Percentiles rank a stretch among this genome's conserved stretches.
These are phyloP conservation scores for Vigna mungo DNA, from an alignment of 306 rosid genomes.

Conservation along the genomic window DNA sequence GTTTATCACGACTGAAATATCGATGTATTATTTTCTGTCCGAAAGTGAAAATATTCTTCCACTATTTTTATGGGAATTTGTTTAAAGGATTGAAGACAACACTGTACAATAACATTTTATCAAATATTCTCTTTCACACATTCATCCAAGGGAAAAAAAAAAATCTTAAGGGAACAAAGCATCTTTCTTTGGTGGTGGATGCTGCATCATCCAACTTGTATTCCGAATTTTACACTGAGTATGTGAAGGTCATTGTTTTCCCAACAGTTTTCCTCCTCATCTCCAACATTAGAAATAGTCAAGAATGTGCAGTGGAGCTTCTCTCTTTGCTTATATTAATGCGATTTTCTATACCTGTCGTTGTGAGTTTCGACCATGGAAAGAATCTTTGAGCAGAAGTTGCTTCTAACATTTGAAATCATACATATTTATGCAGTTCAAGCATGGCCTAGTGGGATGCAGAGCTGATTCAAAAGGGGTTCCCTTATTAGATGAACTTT, in stretches of 20 bases:
- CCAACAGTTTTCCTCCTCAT: neutral
- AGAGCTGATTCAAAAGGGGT: neutral
- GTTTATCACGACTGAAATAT: neutral
- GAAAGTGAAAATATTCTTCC: neutral
- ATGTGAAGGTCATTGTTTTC: neutral
- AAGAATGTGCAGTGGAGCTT: neutral
- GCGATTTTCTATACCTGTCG: neutral
- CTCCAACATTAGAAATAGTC: neutral
- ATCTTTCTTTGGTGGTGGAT: conserved; percentile 29
- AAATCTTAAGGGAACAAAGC: conserved; percentile 11
- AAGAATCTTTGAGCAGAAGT: conserved; percentile 5
- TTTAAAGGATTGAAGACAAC: neutral
- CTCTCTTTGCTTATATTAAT: neutral
- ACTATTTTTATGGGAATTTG: neutral
- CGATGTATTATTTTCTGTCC: too few species aligned
- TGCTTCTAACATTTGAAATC: neutral
- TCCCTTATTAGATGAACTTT: conserved; percentile 13
- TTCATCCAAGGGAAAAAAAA: neutral
- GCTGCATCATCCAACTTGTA: conserved; percentile 26
- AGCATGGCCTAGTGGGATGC: conserved; percentile 8
- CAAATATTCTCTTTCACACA: conserved; percentile 22
- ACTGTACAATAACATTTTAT: neutral
- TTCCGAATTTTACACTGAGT: neutral
- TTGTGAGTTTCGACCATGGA: neutral
- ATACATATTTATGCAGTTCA: neutral